Base-by-base conservation (phyloP, 306 rosid genomes). In the Vicia sativa region DNA sequence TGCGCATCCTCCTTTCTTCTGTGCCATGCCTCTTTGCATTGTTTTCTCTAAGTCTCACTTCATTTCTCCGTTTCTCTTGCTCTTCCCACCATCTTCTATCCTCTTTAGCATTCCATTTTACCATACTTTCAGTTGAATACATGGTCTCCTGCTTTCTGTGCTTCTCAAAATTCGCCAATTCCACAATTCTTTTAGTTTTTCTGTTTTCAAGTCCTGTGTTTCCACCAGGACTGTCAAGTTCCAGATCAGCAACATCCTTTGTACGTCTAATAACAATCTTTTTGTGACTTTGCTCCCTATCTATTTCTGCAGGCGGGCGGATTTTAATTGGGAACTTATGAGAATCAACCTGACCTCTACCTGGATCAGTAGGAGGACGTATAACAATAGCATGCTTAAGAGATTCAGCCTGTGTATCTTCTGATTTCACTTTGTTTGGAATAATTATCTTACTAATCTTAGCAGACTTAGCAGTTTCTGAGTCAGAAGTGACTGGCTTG, bases 111-210 rank as follows among this genome's bases (percentile, higher is more conserved):
- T 86, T 88, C 86, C 73, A 79, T 43, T 85, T 93, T 28, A 43
- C 71, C 41, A 81, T 62, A 53, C 69, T 68, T 58, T 80, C 86
- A 8, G 82, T 66, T 25, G 78, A 71, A 83, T 79, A 70, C 68
- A 55, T 18, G 15, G 74, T 70, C 45, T 89, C 93, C 68, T 78
- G 89, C 75, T 79, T 90, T 48, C 87, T 75, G 13, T 81, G 80
- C 79, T 80, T 86, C 74, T 81, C 96, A 50, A 81, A 79, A 76
- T 76, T 86, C 2, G 98, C 79, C 72, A 93, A 80, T 72, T 90
- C 97, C 76, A 78, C 90, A 39, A 93, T 93, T 77, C 91, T 87
- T 79, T 88, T 93, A n/a, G 93, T 90, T 81, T 93, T 93, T 74
- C 91, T 77, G 67, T 49, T 84, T 73, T 92, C 93, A 69, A 68